Evolutionary conservation across 371 early-diverging fungal species (phyloP), one percentile per base, ranked within the genome.

Genomic region (Apophysomyces ossiformis): DNA sequence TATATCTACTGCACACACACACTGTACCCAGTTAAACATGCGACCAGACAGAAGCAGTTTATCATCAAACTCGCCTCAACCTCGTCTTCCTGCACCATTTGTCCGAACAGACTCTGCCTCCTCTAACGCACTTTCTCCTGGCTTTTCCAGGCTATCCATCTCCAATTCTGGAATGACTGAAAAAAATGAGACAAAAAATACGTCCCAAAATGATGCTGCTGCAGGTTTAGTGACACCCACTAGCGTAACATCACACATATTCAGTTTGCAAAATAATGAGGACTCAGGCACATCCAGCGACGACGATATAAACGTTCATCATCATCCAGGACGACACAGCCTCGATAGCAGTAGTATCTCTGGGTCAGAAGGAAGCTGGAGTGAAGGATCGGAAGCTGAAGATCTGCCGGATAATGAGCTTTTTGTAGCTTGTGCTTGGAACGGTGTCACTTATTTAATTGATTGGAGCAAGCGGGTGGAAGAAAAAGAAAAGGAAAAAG

Each of bases 351-450:
- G 44, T 8, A 61, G 64, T 15, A 36, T 47, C 21, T 63, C 39
- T 50, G 64, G 64, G 18, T 32, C 60, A 1, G 64, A 64, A 62
- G 73, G 59, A 60, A 62, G n/a, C n/a, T 66, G 61, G 59, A 70
- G 68, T 41, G 70, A 73, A 45, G 65, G 54, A 8, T 68, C 65
- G 12, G 74, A 76, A 26, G 60, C 44, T 5, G 47, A 43, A 16
- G 54, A 50, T 21, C 11, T 50, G 6, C 72, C 76, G 12, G 77
- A 78, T 6, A 77, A 85, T 32, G 92, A 92, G 58, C 77, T 90
- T n/a, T 85, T 92, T 79, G 92, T 92, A 2, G 90, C 89, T 1
- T 90, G 92, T 65, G 89, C 93, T 4, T 92, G 92, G 92, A 89
- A 91, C 37, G 92, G 92, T 5, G 82, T 87, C 8, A 92, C 92